Evolutionary conservation across 2,329 filamentous ascomycete genomes (phyloP).

Genomic region (Venturia nashicola): DNA sequence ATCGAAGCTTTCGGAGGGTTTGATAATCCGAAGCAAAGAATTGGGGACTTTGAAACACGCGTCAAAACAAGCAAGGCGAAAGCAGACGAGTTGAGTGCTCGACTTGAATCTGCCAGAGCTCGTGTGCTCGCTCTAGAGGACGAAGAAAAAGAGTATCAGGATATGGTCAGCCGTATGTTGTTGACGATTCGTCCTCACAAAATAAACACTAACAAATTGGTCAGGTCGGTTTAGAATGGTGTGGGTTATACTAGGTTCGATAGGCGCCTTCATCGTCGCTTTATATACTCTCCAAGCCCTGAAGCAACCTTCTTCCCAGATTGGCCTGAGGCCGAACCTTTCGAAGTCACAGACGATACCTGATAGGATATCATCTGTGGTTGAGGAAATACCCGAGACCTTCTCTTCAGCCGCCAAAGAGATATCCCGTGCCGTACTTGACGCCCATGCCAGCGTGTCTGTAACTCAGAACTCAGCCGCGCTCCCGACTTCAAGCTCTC

Average conservation of each 20-base stretch:
- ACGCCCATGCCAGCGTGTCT: not conserved
- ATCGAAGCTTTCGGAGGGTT: constrained; percentile 51
- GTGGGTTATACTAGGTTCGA: constrained; percentile 40
- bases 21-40: constrained; percentile 49
- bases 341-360: not conserved
- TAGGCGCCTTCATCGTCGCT: constrained; percentile 6
- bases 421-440: not conserved
- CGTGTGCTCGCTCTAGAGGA: constrained; percentile 57
- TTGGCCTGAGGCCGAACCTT: not conserved
- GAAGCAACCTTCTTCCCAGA: not conserved
- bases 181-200: not conserved
- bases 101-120: constrained; percentile 51
- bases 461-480: not conserved
- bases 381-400: not conserved
- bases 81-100: constrained; percentile 46
- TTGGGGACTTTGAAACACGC: constrained; percentile 48
- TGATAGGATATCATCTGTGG: not conserved
- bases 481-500: not conserved
- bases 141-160: constrained; percentile 55
- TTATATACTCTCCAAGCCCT: not conserved
- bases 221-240: constrained; percentile 45
- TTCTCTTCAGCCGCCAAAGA: not conserved
- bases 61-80: constrained; percentile 48
- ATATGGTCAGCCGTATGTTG: constrained; percentile 27
- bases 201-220: not conserved